These are phyloP conservation scores for Lactifluus volemus DNA, from an alignment of 768 basidiomycete species.

Conservation along the genomic window DNA sequence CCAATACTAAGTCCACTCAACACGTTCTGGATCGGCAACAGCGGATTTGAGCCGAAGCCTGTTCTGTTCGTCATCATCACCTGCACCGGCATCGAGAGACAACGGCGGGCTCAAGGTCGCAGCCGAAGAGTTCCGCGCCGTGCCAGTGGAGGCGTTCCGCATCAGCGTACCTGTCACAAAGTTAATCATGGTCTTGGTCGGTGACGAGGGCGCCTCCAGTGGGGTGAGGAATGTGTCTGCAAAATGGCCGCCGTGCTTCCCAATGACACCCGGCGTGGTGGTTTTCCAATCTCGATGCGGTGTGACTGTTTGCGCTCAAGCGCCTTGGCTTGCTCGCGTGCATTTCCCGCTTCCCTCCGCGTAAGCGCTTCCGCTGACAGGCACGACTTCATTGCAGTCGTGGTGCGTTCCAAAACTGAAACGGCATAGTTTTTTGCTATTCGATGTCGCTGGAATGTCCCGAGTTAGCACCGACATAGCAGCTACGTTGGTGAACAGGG, in stretches of 20 bases:
- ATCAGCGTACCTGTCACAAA: constrained; percentile 10
- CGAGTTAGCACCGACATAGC: too few relatives aligned
- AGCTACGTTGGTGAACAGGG: too few relatives aligned
- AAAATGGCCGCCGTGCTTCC: neutral
- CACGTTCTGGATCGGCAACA: constrained; percentile 13
- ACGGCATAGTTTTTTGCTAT: too few relatives aligned
- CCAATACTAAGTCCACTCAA: constrained; percentile 1
- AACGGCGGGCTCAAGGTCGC: constrained; percentile 14
- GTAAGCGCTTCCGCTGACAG: constrained; percentile 43
- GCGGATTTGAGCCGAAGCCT: neutral
- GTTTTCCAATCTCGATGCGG: neutral
- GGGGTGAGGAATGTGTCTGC: neutral
- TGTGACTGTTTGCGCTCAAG: neutral
- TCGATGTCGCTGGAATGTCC: too few relatives aligned
- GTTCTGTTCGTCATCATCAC: neutral
- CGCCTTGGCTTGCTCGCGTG: neutral
- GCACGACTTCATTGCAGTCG: constrained; percentile 57
- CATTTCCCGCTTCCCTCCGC: constrained; percentile 7
- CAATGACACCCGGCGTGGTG: neutral
- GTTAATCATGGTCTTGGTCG: neutral
- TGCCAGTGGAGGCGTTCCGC: neutral
- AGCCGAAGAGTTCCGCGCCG: neutral
- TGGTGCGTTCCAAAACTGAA: constrained; percentile 65
- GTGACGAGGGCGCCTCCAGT: neutral
- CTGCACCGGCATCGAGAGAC: constrained; percentile 17